phyloP scores from a whole-genome alignment of 306 rosid species.

The Psophocarpus tetragonolobus region DNA sequence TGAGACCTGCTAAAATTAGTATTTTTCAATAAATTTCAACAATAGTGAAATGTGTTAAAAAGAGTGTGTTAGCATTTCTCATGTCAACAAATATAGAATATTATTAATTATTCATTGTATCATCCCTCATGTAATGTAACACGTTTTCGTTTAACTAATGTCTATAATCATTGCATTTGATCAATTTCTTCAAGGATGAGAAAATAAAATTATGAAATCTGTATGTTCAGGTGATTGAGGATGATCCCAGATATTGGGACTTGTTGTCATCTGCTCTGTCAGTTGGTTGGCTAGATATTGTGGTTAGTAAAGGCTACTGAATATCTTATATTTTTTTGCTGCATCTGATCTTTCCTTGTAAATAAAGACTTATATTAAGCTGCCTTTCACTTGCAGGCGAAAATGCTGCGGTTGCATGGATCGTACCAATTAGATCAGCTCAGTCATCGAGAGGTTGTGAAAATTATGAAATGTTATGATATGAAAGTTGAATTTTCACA shows the following conservation, averaged over 20 bases:
- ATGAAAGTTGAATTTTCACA: conserved; percentile 18
- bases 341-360: conserved; percentile 32
- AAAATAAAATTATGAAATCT: conserved; percentile 31
- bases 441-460: conserved; percentile 81
- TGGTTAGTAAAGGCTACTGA: conserved; percentile 56
- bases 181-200: conserved; percentile 30
- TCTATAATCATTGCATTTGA: conserved; percentile 1
- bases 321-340: conserved; percentile 28
- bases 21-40: no score
- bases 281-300: conserved; percentile 95
- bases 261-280: conserved; percentile 75
- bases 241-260: conserved; percentile 85
- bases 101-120: background rate
- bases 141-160: background rate
- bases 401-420: conserved; percentile 88
- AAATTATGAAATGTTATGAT: conserved; percentile 26
- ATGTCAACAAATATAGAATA: conserved; percentile 1
- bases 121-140: background rate
- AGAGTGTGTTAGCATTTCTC: no score
- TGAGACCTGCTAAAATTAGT: no score
- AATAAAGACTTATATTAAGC: conserved; percentile 13
- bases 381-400: conserved; percentile 67
- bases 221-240: conserved; percentile 72
- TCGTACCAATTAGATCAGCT: conserved; percentile 84
- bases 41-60: no score